Percentiles rank a stretch among this genome's conserved stretches.
Evolutionary conservation across 2,329 filamentous ascomycete genomes (phyloP).

Genomic region (Cladosporium sphaerospermum): DNA sequence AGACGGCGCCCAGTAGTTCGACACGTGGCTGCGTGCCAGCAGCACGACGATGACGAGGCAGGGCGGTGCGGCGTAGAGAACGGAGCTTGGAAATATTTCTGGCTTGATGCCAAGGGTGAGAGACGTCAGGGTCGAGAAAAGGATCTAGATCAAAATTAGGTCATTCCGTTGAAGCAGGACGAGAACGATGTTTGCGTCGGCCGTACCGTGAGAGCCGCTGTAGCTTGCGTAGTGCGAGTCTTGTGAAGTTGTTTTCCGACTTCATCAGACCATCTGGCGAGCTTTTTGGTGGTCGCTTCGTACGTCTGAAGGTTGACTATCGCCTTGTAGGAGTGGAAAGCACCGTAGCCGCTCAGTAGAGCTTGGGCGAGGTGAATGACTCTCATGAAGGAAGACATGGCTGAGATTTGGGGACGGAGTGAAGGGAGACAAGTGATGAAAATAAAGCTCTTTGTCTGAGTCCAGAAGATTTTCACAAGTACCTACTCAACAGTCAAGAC

Average conservation of each 20-base stretch:
- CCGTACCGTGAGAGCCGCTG: constrained; percentile 35
- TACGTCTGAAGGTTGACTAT: constrained; percentile 42
- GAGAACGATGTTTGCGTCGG: neutral
- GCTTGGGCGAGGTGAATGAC: constrained; percentile 36
- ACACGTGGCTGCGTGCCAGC: constrained; percentile 25
- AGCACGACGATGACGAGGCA: constrained; percentile 8
- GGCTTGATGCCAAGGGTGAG: constrained; percentile 19
- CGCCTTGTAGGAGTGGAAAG: constrained; percentile 37
- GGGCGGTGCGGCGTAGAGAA: constrained; percentile 4
- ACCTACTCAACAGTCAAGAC: too few relatives aligned
- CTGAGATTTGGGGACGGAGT: neutral
- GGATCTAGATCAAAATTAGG: constrained; percentile 18
- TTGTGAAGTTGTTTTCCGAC: constrained; percentile 38
- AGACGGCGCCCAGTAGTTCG: constrained; percentile 30
- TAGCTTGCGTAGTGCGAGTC: constrained; percentile 41
- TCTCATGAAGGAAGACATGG: constrained; percentile 16
- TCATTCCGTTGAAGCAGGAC: neutral
- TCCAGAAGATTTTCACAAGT: too few relatives aligned
- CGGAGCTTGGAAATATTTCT: neutral
- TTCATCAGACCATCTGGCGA: constrained; percentile 40
- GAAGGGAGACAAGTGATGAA: neutral
- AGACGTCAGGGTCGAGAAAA: constrained; percentile 25
- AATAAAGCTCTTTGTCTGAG: too few relatives aligned
- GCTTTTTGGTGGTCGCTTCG: constrained; percentile 40
- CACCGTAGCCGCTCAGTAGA: constrained; percentile 38